phyloP scores from a whole-genome alignment of 306 rosid genomes.

The Fragaria ananassa region DNA sequence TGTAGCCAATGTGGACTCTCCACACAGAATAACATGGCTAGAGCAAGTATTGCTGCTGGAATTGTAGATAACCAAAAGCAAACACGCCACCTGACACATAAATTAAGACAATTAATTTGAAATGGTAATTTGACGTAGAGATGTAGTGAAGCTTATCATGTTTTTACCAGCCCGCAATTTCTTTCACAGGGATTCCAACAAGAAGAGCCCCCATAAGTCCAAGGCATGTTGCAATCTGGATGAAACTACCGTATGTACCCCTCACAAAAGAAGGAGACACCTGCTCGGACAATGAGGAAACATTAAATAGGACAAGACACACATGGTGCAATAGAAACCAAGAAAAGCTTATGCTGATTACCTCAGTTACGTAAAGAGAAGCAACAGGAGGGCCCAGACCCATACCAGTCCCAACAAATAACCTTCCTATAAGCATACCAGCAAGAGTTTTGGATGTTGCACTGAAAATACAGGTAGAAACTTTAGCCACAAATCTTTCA shows the following conservation, averaged over 20 bases:
- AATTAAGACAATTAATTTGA: slow-evolving; percentile 19
- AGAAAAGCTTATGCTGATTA: slow-evolving; percentile 31
- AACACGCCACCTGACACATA: slow-evolving; percentile 87
- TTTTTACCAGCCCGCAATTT: slow-evolving; percentile 72
- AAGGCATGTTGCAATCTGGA: slow-evolving; percentile 92
- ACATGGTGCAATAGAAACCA: slow-evolving; percentile 4
- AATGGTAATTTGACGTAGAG: slow-evolving; percentile 19
- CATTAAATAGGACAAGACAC: slow-evolving; percentile 16
- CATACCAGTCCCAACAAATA: slow-evolving; percentile 93
- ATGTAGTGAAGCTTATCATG: slow-evolving; percentile 14
- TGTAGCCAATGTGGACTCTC: slow-evolving; percentile 95
- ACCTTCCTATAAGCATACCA: slow-evolving; percentile 93
- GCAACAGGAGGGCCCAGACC: slow-evolving; percentile 90
- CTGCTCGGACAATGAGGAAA: slow-evolving; percentile 36
- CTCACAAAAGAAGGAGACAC: slow-evolving; percentile 91
- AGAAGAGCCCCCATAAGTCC: slow-evolving; percentile 84
- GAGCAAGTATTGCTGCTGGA: slow-evolving; percentile 74
- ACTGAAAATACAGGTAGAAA: slow-evolving; percentile 48
- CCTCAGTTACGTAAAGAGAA: slow-evolving; percentile 88
- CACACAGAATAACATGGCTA: slow-evolving; percentile 77
- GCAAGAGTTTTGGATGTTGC: slow-evolving; percentile 79
- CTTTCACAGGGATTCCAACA: slow-evolving; percentile 92
- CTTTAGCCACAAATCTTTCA: slow-evolving; percentile 6
- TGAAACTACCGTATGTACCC: slow-evolving; percentile 90
- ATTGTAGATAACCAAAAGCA: slow-evolving; percentile 84